Base-by-base conservation (phyloP, 2,329 filamentous ascomycete genomes). In the Dactylellina drechsleri region DNA sequence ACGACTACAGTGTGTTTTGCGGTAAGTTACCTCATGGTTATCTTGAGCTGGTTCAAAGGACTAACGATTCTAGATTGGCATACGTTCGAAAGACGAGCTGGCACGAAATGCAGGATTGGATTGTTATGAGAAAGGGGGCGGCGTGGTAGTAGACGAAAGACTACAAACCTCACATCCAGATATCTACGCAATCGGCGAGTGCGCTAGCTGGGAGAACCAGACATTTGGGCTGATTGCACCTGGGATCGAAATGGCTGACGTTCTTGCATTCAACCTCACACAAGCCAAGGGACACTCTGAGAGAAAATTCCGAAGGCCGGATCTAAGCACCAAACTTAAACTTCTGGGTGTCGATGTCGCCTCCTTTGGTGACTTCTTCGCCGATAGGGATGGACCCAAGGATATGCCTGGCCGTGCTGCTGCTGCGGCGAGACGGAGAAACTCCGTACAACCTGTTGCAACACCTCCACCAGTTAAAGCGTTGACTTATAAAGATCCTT, bases 331-430 rank as follows among this genome's bases (percentile, higher is more conserved):
- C 0, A 97, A 96, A 81, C 84, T 97, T 31, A 97, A 97, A 84
- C 84, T 97, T 0, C 85, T 97, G 0, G 93, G 93, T 0, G 92
- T 97, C 7, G 92, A 97, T 77, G 93, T 97, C 3, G 93, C 93
- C 16, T 95, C 91, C 80, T 97, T 97, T 80, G 93, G 93, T 0
- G 93, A 97, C 81, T 97, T 93, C 84, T 97, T 97, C 78, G 93
- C 93, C 0, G 93, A 97, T 79, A 85, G 91, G 31, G 91, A 96
- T 80, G 92, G 92, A 0, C 92, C 92, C 0, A 90, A 90, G 77
- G 85, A 89, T 54, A 83, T 94, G n/a, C 92, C 92, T 0, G 71
- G 65, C 5, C 57, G 66, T 13, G 72, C 62, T 8, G 68, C 61
- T 20, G 68, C 61, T n/a, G 31, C 49, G 6, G 49, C 57, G 13